phyloP scores from a whole-genome alignment of 192 early-diverging fungal species.

The Podila horticola region DNA sequence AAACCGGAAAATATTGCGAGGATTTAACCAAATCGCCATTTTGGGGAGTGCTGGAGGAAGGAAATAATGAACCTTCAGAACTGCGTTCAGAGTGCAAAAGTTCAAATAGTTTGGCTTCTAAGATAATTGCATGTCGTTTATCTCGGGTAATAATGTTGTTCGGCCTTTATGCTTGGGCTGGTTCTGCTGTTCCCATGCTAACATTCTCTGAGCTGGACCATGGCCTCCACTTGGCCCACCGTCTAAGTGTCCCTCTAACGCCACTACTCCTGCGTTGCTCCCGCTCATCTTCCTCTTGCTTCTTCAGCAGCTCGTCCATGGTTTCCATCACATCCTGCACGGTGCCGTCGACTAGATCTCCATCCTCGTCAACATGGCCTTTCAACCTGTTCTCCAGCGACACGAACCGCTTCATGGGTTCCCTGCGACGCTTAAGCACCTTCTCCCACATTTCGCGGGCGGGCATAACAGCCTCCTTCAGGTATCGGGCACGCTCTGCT shows the following conservation, averaged over 20 bases:
- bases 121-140: too few relatives aligned
- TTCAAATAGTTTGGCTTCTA: too few relatives aligned
- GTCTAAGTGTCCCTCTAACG: slow-evolving; percentile 12
- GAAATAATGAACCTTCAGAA: too few relatives aligned
- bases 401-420: slow-evolving; percentile 25
- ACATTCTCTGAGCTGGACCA: slow-evolving; percentile 11
- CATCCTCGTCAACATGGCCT: slow-evolving; percentile 18
- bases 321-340: slow-evolving; percentile 40
- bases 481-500: slow-evolving; percentile 39
- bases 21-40: not conserved
- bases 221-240: slow-evolving; percentile 23
- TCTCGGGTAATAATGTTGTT: too few relatives aligned
- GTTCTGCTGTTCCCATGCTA: too few relatives aligned
- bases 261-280: slow-evolving; percentile 13
- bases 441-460: slow-evolving; percentile 47
- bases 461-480: slow-evolving; percentile 40
- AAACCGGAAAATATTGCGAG: not conserved
- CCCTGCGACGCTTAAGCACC: slow-evolving; percentile 21
- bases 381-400: slow-evolving; percentile 23
- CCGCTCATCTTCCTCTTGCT: slow-evolving; percentile 39
- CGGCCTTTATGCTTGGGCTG: too few relatives aligned
- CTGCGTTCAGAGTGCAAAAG: too few relatives aligned
- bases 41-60: not conserved
- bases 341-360: slow-evolving; percentile 28
- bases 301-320: slow-evolving; percentile 39